Percentiles rank a stretch among this genome's conserved stretches.
Conservation (phyloP, 2,329 filamentous ascomycete species). For the Phoma herbarum region DNA sequence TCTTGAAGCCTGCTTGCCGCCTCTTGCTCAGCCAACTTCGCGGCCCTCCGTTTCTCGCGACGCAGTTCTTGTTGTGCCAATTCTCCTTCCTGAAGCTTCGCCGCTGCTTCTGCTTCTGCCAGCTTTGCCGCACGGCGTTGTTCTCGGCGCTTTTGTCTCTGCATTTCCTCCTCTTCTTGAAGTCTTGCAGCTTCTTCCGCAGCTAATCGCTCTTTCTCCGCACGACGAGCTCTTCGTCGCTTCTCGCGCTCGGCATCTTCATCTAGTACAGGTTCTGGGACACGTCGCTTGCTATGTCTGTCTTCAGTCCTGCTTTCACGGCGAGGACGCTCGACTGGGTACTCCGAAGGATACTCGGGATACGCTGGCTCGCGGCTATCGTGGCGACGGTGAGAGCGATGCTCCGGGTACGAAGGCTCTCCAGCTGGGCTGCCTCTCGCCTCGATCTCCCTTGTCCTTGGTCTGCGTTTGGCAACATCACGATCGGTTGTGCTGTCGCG, state of each 20-base stretch:
- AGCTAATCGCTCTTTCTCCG: conserved; percentile 39
- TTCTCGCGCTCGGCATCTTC: conserved; percentile 39
- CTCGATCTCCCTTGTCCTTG: conserved; percentile 32
- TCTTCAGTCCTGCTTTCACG: conserved; percentile 39
- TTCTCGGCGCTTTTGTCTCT: conserved; percentile 39
- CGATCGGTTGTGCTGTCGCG: conserved; percentile 47
- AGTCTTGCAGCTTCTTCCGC: conserved; percentile 38
- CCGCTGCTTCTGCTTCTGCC: conserved; percentile 35
- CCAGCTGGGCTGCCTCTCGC: conserved; percentile 30
- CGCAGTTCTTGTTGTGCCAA: conserved; percentile 24
- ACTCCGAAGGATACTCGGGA: conserved; percentile 41
- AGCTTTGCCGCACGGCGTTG: conserved; percentile 37
- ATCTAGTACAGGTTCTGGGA: conserved; percentile 36
- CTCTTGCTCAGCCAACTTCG: conserved; percentile 37
- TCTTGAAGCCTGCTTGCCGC: conserved; percentile 29
- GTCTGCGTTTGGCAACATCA: conserved; percentile 33
- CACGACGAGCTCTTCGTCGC: conserved; percentile 41
- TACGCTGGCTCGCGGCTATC: conserved; percentile 41
- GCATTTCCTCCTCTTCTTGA: conserved; percentile 36
- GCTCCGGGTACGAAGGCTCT: conserved; percentile 40
- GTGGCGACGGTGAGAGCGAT: conserved; percentile 38
- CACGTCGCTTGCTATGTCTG: conserved; percentile 41
- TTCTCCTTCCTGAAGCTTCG: conserved; percentile 33
- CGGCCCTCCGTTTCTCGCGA: conserved; percentile 39
- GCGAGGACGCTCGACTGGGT: conserved; percentile 37